These are phyloP conservation scores for Inonotus obliquus DNA, from an alignment of 1,284 basidiomycete species.

Conservation along the genomic window DNA sequence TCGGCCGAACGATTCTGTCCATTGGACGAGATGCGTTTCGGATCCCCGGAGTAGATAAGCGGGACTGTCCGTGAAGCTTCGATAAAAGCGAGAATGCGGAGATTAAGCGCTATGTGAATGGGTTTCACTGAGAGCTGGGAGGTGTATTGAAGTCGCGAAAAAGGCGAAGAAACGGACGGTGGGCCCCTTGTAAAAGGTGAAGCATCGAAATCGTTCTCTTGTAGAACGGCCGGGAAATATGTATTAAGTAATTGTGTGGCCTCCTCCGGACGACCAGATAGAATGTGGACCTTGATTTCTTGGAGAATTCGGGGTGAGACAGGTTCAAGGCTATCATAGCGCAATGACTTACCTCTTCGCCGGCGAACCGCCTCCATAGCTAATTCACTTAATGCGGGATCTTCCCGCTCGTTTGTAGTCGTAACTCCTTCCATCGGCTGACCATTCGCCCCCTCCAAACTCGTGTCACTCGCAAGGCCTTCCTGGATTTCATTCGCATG, in stretches of 20 bases:
- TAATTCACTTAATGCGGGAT: slow-evolving; percentile 32
- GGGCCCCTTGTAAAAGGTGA: slow-evolving; percentile 3
- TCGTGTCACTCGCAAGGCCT: slow-evolving; percentile 1
- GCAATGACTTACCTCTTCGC: slow-evolving; percentile 48
- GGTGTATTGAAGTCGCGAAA: slow-evolving; percentile 38
- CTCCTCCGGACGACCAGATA: slow-evolving; percentile 64
- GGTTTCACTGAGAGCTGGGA: slow-evolving; percentile 63
- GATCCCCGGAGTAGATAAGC: slow-evolving; percentile 38
- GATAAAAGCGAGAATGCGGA: slow-evolving; percentile 79
- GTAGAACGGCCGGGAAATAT: slow-evolving; percentile 67
- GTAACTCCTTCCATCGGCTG: slow-evolving; percentile 26
- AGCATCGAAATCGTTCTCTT: slow-evolving; percentile 25
- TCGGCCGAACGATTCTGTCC: slow-evolving; percentile 15
- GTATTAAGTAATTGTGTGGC: slow-evolving; percentile 61
- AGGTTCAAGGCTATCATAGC: neutral
- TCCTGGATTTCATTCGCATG: slow-evolving; percentile 16
- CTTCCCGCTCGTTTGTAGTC: slow-evolving; percentile 20
- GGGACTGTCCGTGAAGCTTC: slow-evolving; percentile 74
- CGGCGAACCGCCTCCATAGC: slow-evolving; percentile 44
- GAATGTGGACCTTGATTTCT: slow-evolving; percentile 66
- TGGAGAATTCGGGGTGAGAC: slow-evolving; percentile 8
- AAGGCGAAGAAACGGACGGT: slow-evolving; percentile 12
- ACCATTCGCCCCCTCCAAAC: slow-evolving; percentile 23
- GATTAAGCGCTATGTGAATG: slow-evolving; percentile 70
- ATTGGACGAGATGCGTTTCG: slow-evolving; percentile 15